A percentile compares a stretch with the other conserved stretches of the same genome.
Evolutionary conservation across 176 grass and related monocot genomes (phyloP).

Genomic region (Cenchrus fungigraminus): DNA sequence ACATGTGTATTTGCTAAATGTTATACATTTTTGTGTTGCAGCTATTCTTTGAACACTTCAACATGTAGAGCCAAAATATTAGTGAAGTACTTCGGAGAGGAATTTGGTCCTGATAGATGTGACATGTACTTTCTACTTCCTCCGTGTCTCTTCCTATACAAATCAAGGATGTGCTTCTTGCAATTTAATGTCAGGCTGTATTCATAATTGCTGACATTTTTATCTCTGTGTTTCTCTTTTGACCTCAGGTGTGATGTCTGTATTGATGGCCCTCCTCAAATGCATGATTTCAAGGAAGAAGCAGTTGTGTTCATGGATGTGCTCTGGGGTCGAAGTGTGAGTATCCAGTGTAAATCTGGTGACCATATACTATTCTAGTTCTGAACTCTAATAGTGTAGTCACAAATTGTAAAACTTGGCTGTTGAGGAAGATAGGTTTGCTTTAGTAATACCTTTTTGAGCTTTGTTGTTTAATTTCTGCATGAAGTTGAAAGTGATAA

Average conservation of each 20-base stretch:
- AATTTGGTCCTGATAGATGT: constrained; percentile 68
- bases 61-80: constrained; percentile 80
- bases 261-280: constrained; percentile 73
- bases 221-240: constrained; percentile 30
- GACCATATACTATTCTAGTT: constrained; percentile 32
- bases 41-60: constrained; percentile 84
- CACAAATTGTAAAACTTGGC: background rate
- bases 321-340: constrained; percentile 65
- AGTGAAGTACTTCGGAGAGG: constrained; percentile 89
- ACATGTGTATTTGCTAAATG: constrained; percentile 20
- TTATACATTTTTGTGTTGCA: constrained; percentile 48
- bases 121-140: constrained; percentile 57
- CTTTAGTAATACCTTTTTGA: background rate
- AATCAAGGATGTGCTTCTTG: constrained; percentile 28
- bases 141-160: constrained; percentile 9
- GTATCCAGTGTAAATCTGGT: constrained; percentile 22
- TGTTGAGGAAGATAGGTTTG: background rate
- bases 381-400: background rate
- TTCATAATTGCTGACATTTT: constrained; percentile 4
- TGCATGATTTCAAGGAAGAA: constrained; percentile 85
- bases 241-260: constrained; percentile 82
- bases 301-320: constrained; percentile 60
- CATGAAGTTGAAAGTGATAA: background rate
- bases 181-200: background rate
- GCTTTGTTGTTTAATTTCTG: background rate